Evolutionary conservation across 371 early-diverging fungal genomes (phyloP).

Genomic region (Mortierella sp.): DNA sequence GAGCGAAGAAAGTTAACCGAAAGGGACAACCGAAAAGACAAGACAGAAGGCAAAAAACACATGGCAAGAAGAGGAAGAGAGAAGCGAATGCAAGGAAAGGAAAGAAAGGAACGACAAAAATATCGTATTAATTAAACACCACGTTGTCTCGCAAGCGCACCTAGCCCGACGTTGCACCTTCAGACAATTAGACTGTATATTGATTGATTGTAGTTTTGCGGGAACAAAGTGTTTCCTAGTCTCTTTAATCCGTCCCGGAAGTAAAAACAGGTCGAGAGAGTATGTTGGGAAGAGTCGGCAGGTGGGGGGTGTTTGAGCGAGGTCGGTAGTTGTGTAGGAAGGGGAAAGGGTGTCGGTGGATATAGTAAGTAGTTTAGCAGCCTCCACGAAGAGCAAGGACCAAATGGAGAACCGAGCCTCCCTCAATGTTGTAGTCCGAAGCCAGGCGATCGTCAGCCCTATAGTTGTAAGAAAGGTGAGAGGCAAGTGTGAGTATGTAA

Average conservation of each 20-base stretch:
- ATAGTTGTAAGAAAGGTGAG: not conserved
- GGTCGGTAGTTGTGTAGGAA: not conserved
- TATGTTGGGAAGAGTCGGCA: not conserved
- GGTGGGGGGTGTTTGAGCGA: no score
- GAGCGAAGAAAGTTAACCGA: no score
- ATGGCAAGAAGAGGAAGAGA: no score
- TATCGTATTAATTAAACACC: no score
- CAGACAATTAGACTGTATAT: no score
- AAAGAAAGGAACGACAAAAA: no score
- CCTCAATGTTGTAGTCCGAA: conserved; percentile 82
- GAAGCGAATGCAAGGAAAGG: no score
- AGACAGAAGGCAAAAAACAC: no score
- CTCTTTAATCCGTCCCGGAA: not conserved
- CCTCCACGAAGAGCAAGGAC: conserved; percentile 99
- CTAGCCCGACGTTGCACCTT: no score
- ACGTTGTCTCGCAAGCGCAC: no score
- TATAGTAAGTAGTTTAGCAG: conserved; percentile 29
- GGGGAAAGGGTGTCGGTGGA: not conserved
- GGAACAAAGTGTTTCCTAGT: not conserved
- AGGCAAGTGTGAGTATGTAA: not conserved
- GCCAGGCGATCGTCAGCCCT: conserved; percentile 93
- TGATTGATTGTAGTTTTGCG: not conserved
- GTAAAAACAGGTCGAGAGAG: not conserved
- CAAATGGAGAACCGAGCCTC: conserved; percentile 96
- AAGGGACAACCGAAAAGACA: no score